phyloP scores from a whole-genome alignment of 1,284 basidiomycete genomes.

The Ustilago sp. region DNA sequence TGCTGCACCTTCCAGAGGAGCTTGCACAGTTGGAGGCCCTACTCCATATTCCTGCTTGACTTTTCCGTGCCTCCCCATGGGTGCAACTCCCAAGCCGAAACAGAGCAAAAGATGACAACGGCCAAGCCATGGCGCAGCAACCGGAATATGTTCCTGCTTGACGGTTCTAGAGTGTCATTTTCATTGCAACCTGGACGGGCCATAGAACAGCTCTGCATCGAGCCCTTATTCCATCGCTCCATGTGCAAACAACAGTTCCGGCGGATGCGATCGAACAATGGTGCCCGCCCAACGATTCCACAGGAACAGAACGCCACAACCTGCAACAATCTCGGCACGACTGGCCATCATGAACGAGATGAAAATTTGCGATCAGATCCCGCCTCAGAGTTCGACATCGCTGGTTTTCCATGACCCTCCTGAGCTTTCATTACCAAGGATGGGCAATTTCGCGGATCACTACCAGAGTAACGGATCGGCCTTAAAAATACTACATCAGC shows the following conservation, averaged over 20 bases:
- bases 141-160: not conserved
- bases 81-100: not conserved
- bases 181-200: not conserved
- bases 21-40: too few relatives aligned
- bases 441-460: not conserved
- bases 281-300: not conserved
- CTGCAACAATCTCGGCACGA: not conserved
- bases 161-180: not conserved
- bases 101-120: not conserved
- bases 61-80: too few relatives aligned
- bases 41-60: too few relatives aligned
- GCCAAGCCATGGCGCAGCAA: not conserved
- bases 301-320: not conserved
- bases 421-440: not conserved
- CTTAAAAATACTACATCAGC: not conserved
- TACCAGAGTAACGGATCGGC: not conserved
- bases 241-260: not conserved
- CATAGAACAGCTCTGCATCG: not conserved
- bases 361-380: not conserved
- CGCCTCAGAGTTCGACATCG: not conserved
- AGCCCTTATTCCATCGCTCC: not conserved
- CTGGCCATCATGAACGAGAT: not conserved
- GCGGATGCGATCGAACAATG: not conserved
- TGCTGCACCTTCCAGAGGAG: too few relatives aligned
- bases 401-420: not conserved